These are phyloP conservation scores for Phialophora expanda DNA, from an alignment of 2,329 filamentous ascomycete species.

Conservation along the genomic window DNA sequence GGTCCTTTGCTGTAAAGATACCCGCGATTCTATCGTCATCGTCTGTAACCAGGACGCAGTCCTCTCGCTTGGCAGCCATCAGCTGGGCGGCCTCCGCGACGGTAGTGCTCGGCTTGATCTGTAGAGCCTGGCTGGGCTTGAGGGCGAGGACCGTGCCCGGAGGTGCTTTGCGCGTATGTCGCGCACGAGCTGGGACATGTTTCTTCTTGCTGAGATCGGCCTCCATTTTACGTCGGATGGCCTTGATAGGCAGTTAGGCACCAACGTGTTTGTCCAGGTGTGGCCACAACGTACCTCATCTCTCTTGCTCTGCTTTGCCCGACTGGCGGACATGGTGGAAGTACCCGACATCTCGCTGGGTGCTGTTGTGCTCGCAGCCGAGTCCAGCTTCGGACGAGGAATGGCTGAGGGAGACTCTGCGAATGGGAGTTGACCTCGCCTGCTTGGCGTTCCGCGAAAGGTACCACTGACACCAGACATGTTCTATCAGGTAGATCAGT, in stretches of 20 bases:
- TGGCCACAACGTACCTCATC: conserved; percentile 77
- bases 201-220: conserved; percentile 98
- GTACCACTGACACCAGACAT: conserved; percentile 52
- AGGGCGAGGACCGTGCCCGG: conserved; percentile 94
- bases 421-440: conserved; percentile 60
- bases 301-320: conserved; percentile 94
- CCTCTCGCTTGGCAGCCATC: conserved; percentile 98
- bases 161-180: conserved; percentile 88
- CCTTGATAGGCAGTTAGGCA: conserved; percentile 58
- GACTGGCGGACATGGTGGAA: conserved; percentile 85
- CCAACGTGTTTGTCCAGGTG: not conserved
- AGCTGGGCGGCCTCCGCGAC: conserved; percentile 96
- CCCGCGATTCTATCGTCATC: conserved; percentile 97
- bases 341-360: conserved; percentile 58
- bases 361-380: conserved; percentile 45
- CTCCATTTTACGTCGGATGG: conserved; percentile 95
- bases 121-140: conserved; percentile 91
- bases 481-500: conserved; percentile 7
- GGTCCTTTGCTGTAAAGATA: conserved; percentile 98
- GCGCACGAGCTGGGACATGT: conserved; percentile 74
- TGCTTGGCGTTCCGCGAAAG: conserved; percentile 62
- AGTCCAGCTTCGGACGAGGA: conserved; percentile 65
- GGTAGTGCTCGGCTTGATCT: conserved; percentile 94
- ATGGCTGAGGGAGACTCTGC: conserved; percentile 64
- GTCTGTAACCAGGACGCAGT: conserved; percentile 96